Evolutionary conservation across 83 land plant genomes (phyloP), one percentile per base, ranked within the genome.

Genomic region (Picea mariana): DNA sequence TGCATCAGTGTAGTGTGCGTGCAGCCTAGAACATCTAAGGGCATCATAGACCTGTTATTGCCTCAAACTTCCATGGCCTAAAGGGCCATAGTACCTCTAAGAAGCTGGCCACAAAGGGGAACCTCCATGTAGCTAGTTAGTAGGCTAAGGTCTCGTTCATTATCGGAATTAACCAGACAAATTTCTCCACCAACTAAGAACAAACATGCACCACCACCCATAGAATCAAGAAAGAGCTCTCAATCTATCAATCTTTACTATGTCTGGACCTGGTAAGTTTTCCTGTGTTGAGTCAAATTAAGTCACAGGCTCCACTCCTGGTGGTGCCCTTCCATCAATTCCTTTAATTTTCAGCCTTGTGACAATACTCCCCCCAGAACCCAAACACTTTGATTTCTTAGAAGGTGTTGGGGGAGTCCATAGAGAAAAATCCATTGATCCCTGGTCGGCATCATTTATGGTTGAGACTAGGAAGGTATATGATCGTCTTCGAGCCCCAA

Each of bases 11-110:
- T 89, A 89, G 91, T 87, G 87, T 87, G 87, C 89, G 91, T 89
- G 91, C 81, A 90, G 90, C 91, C 91, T 85, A 90, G 83, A 87
- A 87, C 86, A 87, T 89, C 89, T 87, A 87, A 87, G 91, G 87
- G 89, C 87, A 87, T 89, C 87, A 88, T 84, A 89, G 86, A 86
- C 89, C 93, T 89, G 83, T 89, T 91, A 91, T 91, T 91, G 91
- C 93, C 91, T 91, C 93, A 91, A 91, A 91, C 88, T 91, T 91
- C 89, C 89, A 85, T 91, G 73, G 87, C 87, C 91, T 89, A 87
- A 86, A 78, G 72, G 84, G 67, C 87, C 82, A 90, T 90, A 88
- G 91, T 90, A 91, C 88, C 92, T 90, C 91, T 90, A 90, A 88
- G 92, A 90, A 90, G 91, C 84, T 88, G 83, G 87, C 89, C 87